Evolutionary conservation across 257 asterid species (phyloP).

Genomic region (Anisodus acutangulus): DNA sequence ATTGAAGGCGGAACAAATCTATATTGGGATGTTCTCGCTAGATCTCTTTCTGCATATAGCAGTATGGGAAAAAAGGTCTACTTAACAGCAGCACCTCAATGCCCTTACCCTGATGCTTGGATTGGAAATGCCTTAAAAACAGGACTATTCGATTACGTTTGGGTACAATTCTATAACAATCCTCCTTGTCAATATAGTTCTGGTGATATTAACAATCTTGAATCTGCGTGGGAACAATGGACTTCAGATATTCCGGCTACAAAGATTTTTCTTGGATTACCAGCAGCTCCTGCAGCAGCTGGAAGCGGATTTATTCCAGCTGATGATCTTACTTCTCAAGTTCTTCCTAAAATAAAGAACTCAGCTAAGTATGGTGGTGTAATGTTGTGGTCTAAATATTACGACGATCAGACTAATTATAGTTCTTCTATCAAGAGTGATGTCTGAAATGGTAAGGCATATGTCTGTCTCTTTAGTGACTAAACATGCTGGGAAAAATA

Average conservation of each 20-base stretch:
- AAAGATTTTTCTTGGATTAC: constrained; percentile 42
- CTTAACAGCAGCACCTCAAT: constrained; percentile 33
- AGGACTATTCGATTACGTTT: constrained; percentile 41
- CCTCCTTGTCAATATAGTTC: constrained; percentile 36
- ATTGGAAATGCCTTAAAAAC: constrained; percentile 45
- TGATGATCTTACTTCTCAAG: constrained; percentile 29
- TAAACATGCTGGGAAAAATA: no score
- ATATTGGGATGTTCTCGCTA: constrained; percentile 47
- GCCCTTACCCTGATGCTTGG: constrained; percentile 34
- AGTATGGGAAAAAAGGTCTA: constrained; percentile 32
- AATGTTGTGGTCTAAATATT: constrained; percentile 35
- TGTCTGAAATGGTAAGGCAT: constrained; percentile 9
- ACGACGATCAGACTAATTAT: constrained; percentile 28
- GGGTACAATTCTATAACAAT: constrained; percentile 32
- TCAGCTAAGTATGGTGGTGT: constrained; percentile 38
- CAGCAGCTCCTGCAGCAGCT: constrained; percentile 41
- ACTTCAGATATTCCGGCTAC: constrained; percentile 35
- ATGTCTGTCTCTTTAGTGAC: not conserved
- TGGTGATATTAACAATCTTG: constrained; percentile 27
- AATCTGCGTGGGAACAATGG: constrained; percentile 39
- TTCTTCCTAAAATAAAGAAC: constrained; percentile 32
- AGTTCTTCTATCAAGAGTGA: constrained; percentile 34
- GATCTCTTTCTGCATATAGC: constrained; percentile 33
- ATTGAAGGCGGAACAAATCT: constrained; percentile 47
- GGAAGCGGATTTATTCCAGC: constrained; percentile 43